phyloP scores from a whole-genome alignment of 139 green algal genomes.

The Eudorina sp. region DNA sequence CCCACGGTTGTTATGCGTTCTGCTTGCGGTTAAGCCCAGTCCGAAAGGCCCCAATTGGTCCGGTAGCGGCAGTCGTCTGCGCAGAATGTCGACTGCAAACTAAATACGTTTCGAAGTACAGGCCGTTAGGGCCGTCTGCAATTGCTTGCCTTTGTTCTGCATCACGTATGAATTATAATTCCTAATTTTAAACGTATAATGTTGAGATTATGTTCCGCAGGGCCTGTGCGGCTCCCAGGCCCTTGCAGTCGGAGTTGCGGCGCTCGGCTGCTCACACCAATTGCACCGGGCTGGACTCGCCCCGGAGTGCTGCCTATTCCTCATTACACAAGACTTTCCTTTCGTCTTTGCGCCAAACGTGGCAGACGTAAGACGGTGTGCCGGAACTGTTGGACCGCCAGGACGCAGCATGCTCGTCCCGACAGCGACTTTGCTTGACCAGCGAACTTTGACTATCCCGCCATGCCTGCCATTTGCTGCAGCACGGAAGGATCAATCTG shows the following conservation, averaged over 20 bases:
- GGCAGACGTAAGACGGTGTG: conserved; percentile 33
- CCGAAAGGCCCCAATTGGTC: no score
- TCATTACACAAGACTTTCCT: no score
- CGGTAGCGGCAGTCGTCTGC: no score
- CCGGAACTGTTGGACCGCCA: no score
- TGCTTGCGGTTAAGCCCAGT: no score
- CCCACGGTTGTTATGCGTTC: no score
- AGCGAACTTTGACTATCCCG: neutral
- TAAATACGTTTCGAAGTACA: no score
- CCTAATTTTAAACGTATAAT: conserved; percentile 11
- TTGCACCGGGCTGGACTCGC: neutral
- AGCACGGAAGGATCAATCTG: neutral
- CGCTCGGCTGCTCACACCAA: conserved; percentile 6
- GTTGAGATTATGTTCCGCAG: neutral
- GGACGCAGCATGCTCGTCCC: neutral
- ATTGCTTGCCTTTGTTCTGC: no score
- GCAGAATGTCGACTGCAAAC: no score
- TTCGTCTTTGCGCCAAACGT: conserved; percentile 12
- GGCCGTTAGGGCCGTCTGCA: no score
- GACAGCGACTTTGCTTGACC: neutral
- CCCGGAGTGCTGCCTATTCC: neutral
- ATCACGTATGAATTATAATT: no score
- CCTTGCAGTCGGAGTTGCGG: conserved; percentile 9
- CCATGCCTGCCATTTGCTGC: neutral
- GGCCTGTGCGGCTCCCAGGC: neutral